Percentiles rank a stretch among this genome's conserved stretches.
Evolutionary conservation across 2,329 filamentous ascomycete genomes (phyloP).

Genomic region (Ophiostoma quercus): DNA sequence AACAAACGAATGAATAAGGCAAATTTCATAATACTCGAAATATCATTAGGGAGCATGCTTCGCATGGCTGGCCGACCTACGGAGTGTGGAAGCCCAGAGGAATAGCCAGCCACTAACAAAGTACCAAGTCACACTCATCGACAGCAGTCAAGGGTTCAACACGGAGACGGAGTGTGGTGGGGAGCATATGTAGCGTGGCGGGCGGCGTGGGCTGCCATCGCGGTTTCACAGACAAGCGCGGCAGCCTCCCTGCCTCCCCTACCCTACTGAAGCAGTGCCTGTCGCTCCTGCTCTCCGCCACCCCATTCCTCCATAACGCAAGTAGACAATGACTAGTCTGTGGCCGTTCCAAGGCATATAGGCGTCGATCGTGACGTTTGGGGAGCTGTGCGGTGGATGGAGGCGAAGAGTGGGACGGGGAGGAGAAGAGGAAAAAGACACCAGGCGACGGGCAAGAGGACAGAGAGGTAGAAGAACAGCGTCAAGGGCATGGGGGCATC

Average conservation of each 20-base stretch:
- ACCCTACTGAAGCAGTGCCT: background rate
- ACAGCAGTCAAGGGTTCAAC: conserved; percentile 10
- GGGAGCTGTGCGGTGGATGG: background rate
- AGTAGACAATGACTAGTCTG: conserved; percentile 6
- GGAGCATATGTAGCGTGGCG: conserved; percentile 8
- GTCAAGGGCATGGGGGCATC: conserved; percentile 9
- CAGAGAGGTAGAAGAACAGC: background rate
- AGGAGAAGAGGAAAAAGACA: conserved; percentile 5
- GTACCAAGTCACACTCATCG: background rate
- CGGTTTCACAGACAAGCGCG: conserved; percentile 12
- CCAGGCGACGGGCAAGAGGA: background rate
- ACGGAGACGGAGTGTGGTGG: conserved; percentile 1
- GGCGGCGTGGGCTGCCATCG: conserved; percentile 1
- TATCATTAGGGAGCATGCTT: background rate
- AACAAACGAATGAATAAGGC: background rate
- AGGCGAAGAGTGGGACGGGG: background rate
- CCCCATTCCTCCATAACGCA: background rate
- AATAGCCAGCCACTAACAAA: background rate
- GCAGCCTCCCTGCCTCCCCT: background rate
- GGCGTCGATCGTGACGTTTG: conserved; percentile 23
- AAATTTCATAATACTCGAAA: background rate
- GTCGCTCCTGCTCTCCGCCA: background rate
- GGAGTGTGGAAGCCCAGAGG: background rate
- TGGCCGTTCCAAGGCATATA: conserved; percentile 20
- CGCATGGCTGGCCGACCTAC: background rate